These are phyloP conservation scores for Neurospora crassa DNA, from an alignment of 2,329 filamentous ascomycete genomes.

Conservation along the genomic window DNA sequence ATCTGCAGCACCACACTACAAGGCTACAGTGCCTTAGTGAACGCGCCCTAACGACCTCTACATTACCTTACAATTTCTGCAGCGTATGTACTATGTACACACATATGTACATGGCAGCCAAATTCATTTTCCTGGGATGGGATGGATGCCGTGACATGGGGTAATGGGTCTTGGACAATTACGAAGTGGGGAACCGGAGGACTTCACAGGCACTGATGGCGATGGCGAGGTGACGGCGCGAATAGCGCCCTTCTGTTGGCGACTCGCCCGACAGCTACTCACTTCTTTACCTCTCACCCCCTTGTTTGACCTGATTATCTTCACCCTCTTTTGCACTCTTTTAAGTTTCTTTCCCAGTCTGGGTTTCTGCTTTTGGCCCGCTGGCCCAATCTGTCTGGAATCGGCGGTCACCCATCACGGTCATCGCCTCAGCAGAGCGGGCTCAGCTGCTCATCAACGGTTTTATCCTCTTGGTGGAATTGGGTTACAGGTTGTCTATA, in stretches of 20 bases:
- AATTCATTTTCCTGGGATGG: not conserved
- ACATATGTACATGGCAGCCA: not conserved
- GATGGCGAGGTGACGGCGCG: slow-evolving; percentile 11
- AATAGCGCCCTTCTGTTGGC: slow-evolving; percentile 37
- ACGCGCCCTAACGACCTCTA: not conserved
- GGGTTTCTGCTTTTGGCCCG: not conserved
- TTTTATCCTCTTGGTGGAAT: not conserved
- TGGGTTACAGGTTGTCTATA: not conserved
- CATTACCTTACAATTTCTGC: not conserved
- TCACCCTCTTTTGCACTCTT: not conserved
- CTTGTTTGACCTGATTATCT: not conserved
- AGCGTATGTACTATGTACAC: not conserved
- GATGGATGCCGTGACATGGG: not conserved
- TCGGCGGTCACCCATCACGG: not conserved
- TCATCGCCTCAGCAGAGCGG: not conserved
- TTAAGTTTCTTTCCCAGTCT: not conserved
- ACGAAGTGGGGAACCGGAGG: slow-evolving; percentile 11
- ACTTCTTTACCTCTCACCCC: not conserved
- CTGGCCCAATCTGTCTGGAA: not conserved
- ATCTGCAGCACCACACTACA: not conserved
- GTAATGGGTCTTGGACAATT: not conserved
- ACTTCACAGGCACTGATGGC: slow-evolving; percentile 11
- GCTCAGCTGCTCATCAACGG: not conserved
- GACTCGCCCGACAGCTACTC: not conserved
- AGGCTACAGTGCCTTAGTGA: not conserved